A percentile compares a stretch with the other conserved stretches of the same genome.
phyloP scores from a whole-genome alignment of 345 rosid genomes.

The Brassica carinata region DNA sequence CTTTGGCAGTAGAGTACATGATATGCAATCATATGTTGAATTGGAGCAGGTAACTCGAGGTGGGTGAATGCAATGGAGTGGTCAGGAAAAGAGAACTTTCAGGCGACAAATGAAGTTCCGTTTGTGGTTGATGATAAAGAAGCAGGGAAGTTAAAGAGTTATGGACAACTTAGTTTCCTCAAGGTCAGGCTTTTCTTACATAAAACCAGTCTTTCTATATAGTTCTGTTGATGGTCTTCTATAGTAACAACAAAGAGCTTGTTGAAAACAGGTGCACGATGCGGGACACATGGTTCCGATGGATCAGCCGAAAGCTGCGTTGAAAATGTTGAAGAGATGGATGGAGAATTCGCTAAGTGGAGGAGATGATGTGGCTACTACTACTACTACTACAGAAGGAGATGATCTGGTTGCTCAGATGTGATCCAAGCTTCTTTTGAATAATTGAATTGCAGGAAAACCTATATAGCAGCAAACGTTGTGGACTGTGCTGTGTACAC shows the following conservation, averaged over 20 bases:
- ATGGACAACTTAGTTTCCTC: slow-evolving; percentile 84
- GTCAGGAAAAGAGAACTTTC: slow-evolving; percentile 78
- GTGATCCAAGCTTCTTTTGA: slow-evolving; percentile 41
- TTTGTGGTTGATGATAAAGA: slow-evolving; percentile 74
- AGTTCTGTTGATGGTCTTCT: slow-evolving; percentile 8
- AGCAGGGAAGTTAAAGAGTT: slow-evolving; percentile 71
- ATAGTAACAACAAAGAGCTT: slow-evolving; percentile 14
- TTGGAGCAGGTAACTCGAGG: slow-evolving; percentile 82
- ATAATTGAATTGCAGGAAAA: slow-evolving; percentile 7
- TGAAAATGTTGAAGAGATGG: slow-evolving; percentile 91
- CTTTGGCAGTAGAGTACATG: slow-evolving; percentile 1
- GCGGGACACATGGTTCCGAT: slow-evolving; percentile 99
- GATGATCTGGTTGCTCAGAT: slow-evolving; percentile 63
- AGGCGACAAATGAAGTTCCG: slow-evolving; percentile 62
- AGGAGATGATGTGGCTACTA: slow-evolving; percentile 26
- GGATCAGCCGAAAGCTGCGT: slow-evolving; percentile 92
- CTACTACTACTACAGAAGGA: slow-evolving; percentile 5
- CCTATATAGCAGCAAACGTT: slow-evolving; percentile 5
- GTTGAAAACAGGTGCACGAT: slow-evolving; percentile 62
- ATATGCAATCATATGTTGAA: not conserved
- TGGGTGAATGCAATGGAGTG: slow-evolving; percentile 99
- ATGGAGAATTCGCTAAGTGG: slow-evolving; percentile 53
- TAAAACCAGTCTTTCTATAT: not conserved
- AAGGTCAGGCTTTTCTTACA: slow-evolving; percentile 57
- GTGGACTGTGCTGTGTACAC: not conserved